These are phyloP conservation scores for Scedosporium boydii DNA, from an alignment of 2,329 filamentous ascomycete species.

Conservation along the genomic window DNA sequence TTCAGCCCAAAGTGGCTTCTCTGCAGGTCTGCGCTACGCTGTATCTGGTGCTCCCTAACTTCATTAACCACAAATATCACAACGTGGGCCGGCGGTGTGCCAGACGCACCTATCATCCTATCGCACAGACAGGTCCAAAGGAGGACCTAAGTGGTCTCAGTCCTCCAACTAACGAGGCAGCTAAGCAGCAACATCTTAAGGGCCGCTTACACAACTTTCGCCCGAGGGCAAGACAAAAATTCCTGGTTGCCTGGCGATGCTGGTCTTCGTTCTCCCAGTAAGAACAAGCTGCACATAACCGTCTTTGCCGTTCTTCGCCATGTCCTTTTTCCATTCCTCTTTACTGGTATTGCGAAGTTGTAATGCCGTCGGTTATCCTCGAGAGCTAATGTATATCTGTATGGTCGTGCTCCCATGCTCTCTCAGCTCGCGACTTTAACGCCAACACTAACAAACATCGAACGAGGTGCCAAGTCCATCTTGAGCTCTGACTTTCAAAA, in stretches of 20 bases:
- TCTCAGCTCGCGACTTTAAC: neutral
- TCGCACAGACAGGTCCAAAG: neutral
- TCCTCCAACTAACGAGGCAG: neutral
- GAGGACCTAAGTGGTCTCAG: neutral
- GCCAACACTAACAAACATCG: neutral
- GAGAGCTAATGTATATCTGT: neutral
- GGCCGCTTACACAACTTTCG: neutral
- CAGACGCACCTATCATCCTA: neutral
- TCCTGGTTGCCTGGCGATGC: neutral
- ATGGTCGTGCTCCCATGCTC: neutral
- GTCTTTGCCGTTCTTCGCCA: neutral
- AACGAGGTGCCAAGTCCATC: neutral
- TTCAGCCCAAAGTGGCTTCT: neutral
- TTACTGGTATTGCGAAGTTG: neutral
- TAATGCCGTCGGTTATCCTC: neutral
- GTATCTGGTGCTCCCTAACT: neutral
- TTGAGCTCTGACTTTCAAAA: no score
- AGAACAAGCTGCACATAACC: neutral
- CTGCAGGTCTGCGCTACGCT: neutral
- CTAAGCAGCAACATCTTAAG: neutral
- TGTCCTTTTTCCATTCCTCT: no score
- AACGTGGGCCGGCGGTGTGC: neutral
- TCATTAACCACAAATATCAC: neutral
- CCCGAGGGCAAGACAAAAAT: neutral
- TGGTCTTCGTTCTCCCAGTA: neutral